Base-by-base conservation (phyloP, 768 basidiomycete genomes). In the Dioszegia aurantiaca region DNA sequence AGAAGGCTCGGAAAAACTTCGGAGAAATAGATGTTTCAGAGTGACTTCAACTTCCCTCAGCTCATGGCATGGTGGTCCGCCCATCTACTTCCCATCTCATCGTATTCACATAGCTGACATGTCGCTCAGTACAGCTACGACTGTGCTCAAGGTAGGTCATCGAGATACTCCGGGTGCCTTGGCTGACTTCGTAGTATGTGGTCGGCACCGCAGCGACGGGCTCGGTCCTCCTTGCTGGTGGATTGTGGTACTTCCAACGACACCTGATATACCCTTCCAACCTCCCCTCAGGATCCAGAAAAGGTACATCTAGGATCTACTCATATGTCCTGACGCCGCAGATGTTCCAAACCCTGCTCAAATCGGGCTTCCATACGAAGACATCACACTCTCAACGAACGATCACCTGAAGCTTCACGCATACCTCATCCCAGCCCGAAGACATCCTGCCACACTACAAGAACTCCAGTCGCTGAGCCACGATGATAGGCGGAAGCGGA, bases 181-280 rank as follows among this genome's bases (percentile, higher is more conserved):
- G n/a, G 26, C 37, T 26, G 12, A 40, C 24, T 6, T 37, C 6
- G 9, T 37, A 73, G 71, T 73, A 70, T 52, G 46, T 56, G 19
- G 59, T 58, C 14, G 71, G 68, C 11, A 55, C 67, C 17, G 56
- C 58, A 26, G 56, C 55, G n/a, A 48, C 55, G 11, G 64, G 55
- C 6, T 43, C 61, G 0, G 44, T 51, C 16, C 51, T 70, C 2
- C 53, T 58, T 10, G 55, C 63, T 58, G 82, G 82, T 48, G 86
- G 87, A 10, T 80, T 92, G 33, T 81, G 90, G 17, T 91, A 87
- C 77, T 89, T 88, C 27, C 92, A 97, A 74, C 87, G 86, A 72
- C 87, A 83, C 65, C 80, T 97, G 52, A 93, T 97, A 73, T 97
- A 94, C 74, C 92, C 92, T 0, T 86, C 89, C 17, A 86, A 86